These are phyloP conservation scores for Trametes gibbosa DNA, from an alignment of 768 basidiomycete genomes.

Conservation along the genomic window DNA sequence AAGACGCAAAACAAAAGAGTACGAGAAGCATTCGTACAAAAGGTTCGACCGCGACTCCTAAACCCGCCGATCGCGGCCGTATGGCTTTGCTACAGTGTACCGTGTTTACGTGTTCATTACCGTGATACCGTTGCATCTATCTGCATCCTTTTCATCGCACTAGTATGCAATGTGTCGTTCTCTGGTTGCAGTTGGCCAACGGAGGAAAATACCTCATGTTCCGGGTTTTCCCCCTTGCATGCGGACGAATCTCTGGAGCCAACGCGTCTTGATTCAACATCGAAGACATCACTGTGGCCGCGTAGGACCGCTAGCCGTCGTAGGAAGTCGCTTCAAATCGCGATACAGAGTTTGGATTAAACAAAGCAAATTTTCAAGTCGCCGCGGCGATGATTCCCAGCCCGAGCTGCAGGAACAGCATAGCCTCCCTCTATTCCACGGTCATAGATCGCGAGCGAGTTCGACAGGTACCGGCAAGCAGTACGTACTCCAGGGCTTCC, in stretches of 20 bases:
- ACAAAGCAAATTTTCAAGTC: not conserved
- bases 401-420: not conserved
- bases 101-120: not conserved
- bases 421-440: not conserved
- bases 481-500: not conserved
- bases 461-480: not conserved
- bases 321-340: too few relatives aligned
- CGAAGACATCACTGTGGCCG: too few relatives aligned
- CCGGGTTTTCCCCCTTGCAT: too few relatives aligned
- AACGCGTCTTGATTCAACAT: too few relatives aligned
- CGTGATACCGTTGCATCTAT: too few relatives aligned
- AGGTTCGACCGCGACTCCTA: conserved; percentile 48
- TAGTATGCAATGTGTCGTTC: too few relatives aligned
- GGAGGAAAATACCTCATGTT: too few relatives aligned
- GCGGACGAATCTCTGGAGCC: too few relatives aligned
- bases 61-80: not conserved
- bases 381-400: not conserved
- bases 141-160: too few relatives aligned
- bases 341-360: not conserved
- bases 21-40: conserved; percentile 82
- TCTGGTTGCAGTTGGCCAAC: too few relatives aligned
- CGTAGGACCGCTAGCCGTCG: too few relatives aligned
- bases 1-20: conserved; percentile 54
- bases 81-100: not conserved
- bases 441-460: not conserved